A percentile compares a stretch with the other conserved stretches of the same genome.
phyloP scores from a whole-genome alignment of 495 filamentous ascomycete genomes.

The Hypoxylon cercidicola region DNA sequence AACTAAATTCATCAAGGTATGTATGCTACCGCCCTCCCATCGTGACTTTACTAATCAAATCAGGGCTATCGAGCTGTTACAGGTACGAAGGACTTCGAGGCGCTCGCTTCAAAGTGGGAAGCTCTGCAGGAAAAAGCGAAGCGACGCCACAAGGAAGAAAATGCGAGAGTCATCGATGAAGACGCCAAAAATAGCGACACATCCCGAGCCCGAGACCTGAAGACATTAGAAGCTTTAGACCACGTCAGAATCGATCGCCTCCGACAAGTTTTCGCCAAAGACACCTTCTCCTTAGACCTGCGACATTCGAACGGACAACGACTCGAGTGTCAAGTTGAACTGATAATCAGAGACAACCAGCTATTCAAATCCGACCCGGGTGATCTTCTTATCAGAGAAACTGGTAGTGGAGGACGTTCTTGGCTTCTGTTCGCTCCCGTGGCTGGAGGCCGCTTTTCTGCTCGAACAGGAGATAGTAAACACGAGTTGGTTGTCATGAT shows the following conservation, averaged over 20 bases:
- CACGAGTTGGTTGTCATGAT: constrained; percentile 87
- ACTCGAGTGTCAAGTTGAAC: constrained; percentile 87
- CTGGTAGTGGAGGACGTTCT: constrained; percentile 72
- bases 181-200: constrained; percentile 85
- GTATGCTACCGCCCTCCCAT: constrained; percentile 7
- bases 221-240: constrained; percentile 74
- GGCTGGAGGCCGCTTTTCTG: constrained; percentile 73
- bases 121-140: constrained; percentile 80
- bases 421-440: constrained; percentile 94
- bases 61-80: constrained; percentile 43
- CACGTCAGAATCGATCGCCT: constrained; percentile 76
- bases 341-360: constrained; percentile 83
- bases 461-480: constrained; percentile 75
- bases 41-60: constrained; percentile 16
- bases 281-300: constrained; percentile 87
- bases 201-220: constrained; percentile 78
- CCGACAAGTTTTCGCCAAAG: constrained; percentile 84
- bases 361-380: constrained; percentile 64
- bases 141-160: constrained; percentile 83
- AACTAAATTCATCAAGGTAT: constrained; percentile 80
- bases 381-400: constrained; percentile 90
- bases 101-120: constrained; percentile 55
- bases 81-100: constrained; percentile 38
- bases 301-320: constrained; percentile 90
- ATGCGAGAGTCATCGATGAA: constrained; percentile 88